phyloP scores from a whole-genome alignment of 768 basidiomycete genomes.

The Leccinum rimulosum region DNA sequence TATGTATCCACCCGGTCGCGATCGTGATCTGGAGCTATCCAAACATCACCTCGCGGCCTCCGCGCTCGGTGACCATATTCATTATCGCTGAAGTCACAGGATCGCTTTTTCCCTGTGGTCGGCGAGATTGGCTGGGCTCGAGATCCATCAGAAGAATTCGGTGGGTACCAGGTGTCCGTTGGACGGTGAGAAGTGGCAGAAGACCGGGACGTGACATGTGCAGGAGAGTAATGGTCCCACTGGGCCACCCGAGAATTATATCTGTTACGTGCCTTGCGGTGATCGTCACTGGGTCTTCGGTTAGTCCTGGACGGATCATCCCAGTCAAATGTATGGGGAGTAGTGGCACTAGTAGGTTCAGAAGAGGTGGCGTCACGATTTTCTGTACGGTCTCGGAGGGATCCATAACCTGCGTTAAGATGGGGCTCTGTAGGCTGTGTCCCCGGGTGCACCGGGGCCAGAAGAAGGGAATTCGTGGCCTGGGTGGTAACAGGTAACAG shows the following conservation, averaged over 20 bases:
- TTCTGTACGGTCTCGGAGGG: background rate
- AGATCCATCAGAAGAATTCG: slow-evolving; percentile 2
- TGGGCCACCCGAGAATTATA: background rate
- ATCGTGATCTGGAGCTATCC: slow-evolving; percentile 15
- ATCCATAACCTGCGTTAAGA: background rate
- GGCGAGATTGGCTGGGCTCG: slow-evolving; percentile 22
- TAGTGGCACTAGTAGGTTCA: slow-evolving; percentile 6
- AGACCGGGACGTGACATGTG: slow-evolving; percentile 1
- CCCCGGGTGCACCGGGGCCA: slow-evolving; percentile 10
- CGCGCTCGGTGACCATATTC: slow-evolving; percentile 22
- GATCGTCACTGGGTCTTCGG: slow-evolving; percentile 10
- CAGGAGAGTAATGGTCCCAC: slow-evolving; percentile 15
- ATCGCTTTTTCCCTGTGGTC: slow-evolving; percentile 19
- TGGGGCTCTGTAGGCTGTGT: slow-evolving; percentile 1
- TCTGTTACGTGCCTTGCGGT: slow-evolving; percentile 4
- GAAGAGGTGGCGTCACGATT: slow-evolving; percentile 4
- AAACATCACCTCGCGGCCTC: slow-evolving; percentile 22
- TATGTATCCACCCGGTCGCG: slow-evolving; percentile 4
- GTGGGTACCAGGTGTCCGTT: slow-evolving; percentile 8
- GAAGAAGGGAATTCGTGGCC: slow-evolving; percentile 8
- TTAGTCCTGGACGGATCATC: slow-evolving; percentile 13
- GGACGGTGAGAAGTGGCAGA: background rate
- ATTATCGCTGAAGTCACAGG: slow-evolving; percentile 19
- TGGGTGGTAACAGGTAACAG: slow-evolving; percentile 6
- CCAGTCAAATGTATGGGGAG: slow-evolving; percentile 2